Evolutionary conservation across 371 early-diverging fungal genomes (phyloP).

Genomic region (Phascolomyces articulosus): DNA sequence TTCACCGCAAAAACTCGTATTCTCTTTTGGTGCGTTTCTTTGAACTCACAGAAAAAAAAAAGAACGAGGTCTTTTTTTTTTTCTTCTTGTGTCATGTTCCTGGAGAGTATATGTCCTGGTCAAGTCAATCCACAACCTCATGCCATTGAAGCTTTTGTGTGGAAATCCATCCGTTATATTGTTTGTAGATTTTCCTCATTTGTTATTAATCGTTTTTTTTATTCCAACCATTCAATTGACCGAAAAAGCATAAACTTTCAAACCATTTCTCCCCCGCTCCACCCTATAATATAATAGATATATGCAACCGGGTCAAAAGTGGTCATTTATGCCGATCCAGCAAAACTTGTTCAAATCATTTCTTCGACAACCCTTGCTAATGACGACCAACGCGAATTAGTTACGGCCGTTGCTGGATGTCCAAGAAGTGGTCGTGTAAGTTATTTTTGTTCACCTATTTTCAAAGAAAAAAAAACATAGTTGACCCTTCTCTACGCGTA

Average conservation of each 20-base stretch:
- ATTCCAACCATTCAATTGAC: no score
- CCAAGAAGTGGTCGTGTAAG: conserved; percentile 37
- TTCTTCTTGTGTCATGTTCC: conserved; percentile 43
- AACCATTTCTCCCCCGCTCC: background rate
- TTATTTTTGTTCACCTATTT: no score
- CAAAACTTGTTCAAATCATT: conserved; percentile 45
- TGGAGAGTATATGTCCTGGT: conserved; percentile 67
- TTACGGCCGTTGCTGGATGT: conserved; percentile 39
- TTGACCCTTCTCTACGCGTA: conserved; percentile 6
- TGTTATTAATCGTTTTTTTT: no score
- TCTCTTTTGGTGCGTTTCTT: no score
- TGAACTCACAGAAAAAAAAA: no score
- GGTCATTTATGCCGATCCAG: conserved; percentile 50
- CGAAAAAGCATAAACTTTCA: background rate
- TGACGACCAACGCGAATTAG: conserved; percentile 7
- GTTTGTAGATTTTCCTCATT: conserved; percentile 32
- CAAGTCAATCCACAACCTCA: conserved; percentile 62
- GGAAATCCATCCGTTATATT: conserved; percentile 53
- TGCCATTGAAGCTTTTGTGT: conserved; percentile 52
- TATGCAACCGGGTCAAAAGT: conserved; percentile 54
- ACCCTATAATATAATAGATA: conserved; percentile 24
- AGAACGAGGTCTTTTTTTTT: background rate
- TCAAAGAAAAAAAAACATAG: conserved; percentile 9
- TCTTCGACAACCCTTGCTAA: conserved; percentile 10
- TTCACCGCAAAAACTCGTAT: no score